Evolutionary conservation across 2,329 filamentous ascomycete species (phyloP), one percentile per base, ranked within the genome.

Genomic region (Aureobasidium musti): DNA sequence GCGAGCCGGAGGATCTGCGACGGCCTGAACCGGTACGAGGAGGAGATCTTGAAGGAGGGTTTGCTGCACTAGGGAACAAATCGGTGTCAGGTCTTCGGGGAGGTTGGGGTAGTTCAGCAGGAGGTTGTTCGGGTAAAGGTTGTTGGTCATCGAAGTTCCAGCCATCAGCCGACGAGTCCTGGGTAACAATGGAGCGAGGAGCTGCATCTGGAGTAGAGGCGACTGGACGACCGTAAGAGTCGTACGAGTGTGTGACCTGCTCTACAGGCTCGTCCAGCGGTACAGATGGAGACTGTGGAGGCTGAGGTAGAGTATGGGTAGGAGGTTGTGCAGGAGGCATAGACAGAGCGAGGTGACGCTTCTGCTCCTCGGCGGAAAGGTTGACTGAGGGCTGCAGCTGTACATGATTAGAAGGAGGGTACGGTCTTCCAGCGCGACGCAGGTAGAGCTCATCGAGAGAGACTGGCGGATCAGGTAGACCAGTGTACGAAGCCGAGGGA

Each of bases 101-200:
- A 17, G 87, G 79, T 77, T 89, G 70, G 73, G 82, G 78, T 13
- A 82, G 76, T 65, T 83, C 83, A 60, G 82, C 80, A 1, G 81
- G 73, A 14, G 85, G 79, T n/a, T 68, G 66, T 47, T 91, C 89
- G 0, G 85, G 79, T 63, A 87, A 86, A 41, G 80, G 73, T n/a
- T 83, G 81, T 10, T 87, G 84, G 67, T 97, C 92, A 64, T 94
- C 91, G 71, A 99, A 99, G 73, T 96, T 93, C 95, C 95, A 99
- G 10, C 86, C 91, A 73, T 97, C 93, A 0, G 79, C 68, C 35
- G 61, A 41, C 6, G 61, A 53, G 73, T 88, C 84, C 63, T 86
- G 82, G 28, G 79, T 73, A 19, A 79, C 71, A 43, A 82, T 80
- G 52, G 80, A 80, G 23, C 67, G 70, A 66, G 63, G 74, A 70